Evolutionary conservation across 768 basidiomycete genomes (phyloP), one percentile per base, ranked within the genome.

Genomic region (Termitomyces sp.): DNA sequence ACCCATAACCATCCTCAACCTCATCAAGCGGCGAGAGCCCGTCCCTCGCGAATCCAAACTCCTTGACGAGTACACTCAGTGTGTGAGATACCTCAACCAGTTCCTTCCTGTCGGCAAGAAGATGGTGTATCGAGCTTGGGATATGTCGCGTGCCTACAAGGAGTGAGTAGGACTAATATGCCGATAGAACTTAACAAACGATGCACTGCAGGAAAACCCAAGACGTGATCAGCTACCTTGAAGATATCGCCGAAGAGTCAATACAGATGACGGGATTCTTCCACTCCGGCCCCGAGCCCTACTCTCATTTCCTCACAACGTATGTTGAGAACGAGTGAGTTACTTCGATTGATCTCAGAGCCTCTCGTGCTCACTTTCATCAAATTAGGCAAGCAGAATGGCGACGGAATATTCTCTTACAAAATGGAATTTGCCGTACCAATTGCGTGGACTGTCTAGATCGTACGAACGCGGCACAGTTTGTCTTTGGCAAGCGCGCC

Each of bases 361-460:
- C 11, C 6, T 40, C 26, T 28, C 11, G 11, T 38, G 1, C 11
- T 51, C 21, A 30, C 14, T 35, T 2, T 42, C 17, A 52, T 22
- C 8, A 55, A 2, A 44, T 24, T 26, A 51, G 66, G 32, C 70
- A 73, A 32, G 58, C 70, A 6, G 59, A 71, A 1, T 89, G 86
- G 81, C 82, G 91, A 8, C 73, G 70, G 53, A 77, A 73, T 1
- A 91, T 97, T 59, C 78, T 83, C 1, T 71, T 99, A 10, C 97
- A 99, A 70, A 92, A 88, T 45, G 97, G 97, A 1, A 83, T 98
- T 26, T 90, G 91, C 56, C 81, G 97, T 15, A 93, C 86, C 0
- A 99, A 99, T 64, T 99, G 97, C 64, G 94, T 99, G 0, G 96
- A 99, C 64, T 99, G 96, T 64, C 74, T 99, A 14, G 94, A 97